Evolutionary conservation across 306 rosid genomes (phyloP), one percentile per base, ranked within the genome.

Genomic region (Coriaria nepalensis): DNA sequence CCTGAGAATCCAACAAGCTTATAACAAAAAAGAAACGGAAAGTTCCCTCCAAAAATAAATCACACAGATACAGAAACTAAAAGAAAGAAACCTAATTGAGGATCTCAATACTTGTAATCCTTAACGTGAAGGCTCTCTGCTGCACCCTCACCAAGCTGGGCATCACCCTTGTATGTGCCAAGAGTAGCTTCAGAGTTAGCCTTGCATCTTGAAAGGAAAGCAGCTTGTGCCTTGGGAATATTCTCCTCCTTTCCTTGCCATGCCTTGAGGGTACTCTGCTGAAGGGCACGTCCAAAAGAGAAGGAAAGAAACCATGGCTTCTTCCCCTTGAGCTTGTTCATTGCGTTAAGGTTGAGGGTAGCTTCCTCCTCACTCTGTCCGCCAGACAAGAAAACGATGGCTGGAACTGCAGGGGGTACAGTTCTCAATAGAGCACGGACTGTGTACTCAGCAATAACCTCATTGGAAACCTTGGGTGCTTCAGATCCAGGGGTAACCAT

Each of bases 351-450:
- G 65, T 86, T 81, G 8, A 67, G 43, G 9, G 88, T 74, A 7
- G 88, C 95, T 62, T 86, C 86, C 63, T 86, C 93, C 70, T 86
- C 95, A 20, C 95, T 81, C 67, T 86, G 95, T n/a, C 95, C 95
- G 0, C 95, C 93, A 5, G 95, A 81, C 54, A 86, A 66, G 75
- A 86, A 86, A 34, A 81, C 86, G 0, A 81, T 69, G 4, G 88
- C 95, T 0, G 95, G 95, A 44, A 86, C 93, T 0, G 88, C 88
- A 0, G 93, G 55, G 0, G 95, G 95, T 11, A 83, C 78, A 0
- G 95, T 86, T 15, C 93, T 56, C 65, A 47, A 68, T 63, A 86
- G 57, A 4, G 95, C 77, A 40, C 83, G 64, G 33, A 86, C 81
- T 0, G 95, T 86, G 64, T 69, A 44, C 65, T 86, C 76, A 6